These are phyloP conservation scores for Teratosphaeria pseudoeucalypti DNA, from an alignment of 2,329 filamentous ascomycete genomes.

Conservation along the genomic window DNA sequence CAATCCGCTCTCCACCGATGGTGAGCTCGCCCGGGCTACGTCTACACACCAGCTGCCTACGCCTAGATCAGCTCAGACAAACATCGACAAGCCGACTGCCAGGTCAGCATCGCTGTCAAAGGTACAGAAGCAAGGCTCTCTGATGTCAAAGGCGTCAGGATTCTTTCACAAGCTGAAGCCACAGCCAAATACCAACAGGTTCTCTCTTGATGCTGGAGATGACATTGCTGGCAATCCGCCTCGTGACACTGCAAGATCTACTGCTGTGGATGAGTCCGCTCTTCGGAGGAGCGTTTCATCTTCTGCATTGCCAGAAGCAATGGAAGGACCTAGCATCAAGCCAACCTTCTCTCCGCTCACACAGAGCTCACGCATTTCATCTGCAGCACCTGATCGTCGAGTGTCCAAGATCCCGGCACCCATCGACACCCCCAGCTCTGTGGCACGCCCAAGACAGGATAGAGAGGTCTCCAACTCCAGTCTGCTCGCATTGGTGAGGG, in stretches of 20 bases:
- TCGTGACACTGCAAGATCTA: conserved; percentile 3
- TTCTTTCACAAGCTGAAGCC: conserved; percentile 21
- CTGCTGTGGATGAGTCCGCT: conserved; percentile 4
- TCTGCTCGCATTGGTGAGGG: conserved; percentile 7
- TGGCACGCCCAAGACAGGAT: conserved; percentile 28
- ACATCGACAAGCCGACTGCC: background rate
- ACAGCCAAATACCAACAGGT: conserved; percentile 23
- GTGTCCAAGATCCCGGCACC: conserved; percentile 36
- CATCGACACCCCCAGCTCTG: conserved; percentile 18
- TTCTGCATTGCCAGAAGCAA: conserved; percentile 3
- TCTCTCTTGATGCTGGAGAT: conserved; percentile 36
- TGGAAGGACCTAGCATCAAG: background rate
- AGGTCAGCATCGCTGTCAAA: conserved; percentile 2
- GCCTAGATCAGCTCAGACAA: background rate
- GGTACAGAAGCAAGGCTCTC: conserved; percentile 10
- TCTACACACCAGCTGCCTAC: background rate
- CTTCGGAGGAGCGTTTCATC: conserved; percentile 19
- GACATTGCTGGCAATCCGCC: conserved; percentile 18
- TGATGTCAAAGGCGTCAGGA: conserved; percentile 22
- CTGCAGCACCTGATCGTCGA: conserved; percentile 3
- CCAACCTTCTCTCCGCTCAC: conserved; percentile 11
- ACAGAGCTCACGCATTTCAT: conserved; percentile 14
- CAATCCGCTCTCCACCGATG: background rate
- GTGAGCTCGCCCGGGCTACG: background rate
- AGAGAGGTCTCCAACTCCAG: conserved; percentile 30